These are phyloP conservation scores for Aspergillus latus DNA, from an alignment of 2,329 filamentous ascomycete genomes.

Conservation along the genomic window DNA sequence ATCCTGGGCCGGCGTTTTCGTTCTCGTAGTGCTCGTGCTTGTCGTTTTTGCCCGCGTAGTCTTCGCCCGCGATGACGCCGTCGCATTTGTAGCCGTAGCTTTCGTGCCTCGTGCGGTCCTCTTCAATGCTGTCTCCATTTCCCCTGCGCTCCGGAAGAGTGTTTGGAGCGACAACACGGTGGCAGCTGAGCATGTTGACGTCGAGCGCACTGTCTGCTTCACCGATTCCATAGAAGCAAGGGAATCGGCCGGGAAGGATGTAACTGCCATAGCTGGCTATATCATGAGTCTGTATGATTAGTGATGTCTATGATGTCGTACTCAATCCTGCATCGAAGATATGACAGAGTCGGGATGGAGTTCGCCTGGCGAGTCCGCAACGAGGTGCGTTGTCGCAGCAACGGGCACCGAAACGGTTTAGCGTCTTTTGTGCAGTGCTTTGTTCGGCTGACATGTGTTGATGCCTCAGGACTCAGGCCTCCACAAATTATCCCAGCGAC, in stretches of 20 bases:
- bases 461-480: conserved; percentile 9
- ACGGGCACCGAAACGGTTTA: conserved; percentile 21
- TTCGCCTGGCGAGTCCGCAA: conserved; percentile 11
- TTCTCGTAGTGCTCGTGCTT: neutral
- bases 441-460: conserved; percentile 8
- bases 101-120: conserved; percentile 28
- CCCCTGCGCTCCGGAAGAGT: conserved; percentile 34
- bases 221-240: conserved; percentile 45
- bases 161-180: conserved; percentile 42
- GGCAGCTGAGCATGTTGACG: conserved; percentile 53
- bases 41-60: conserved; percentile 17
- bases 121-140: conserved; percentile 24
- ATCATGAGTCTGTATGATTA: neutral
- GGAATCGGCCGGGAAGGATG: conserved; percentile 32
- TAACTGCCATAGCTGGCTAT: conserved; percentile 32
- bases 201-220: conserved; percentile 56
- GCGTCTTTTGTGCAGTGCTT: neutral
- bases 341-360: neutral
- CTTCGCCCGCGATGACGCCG: conserved; percentile 26
- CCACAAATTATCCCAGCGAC: conserved; percentile 6
- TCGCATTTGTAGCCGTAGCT: conserved; percentile 19
- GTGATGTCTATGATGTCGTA: neutral
- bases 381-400: conserved; percentile 32
- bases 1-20: conserved; percentile 21
- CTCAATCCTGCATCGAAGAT: neutral